phyloP scores from a whole-genome alignment of 208 protist genomes.

The Leishmania major region DNA sequence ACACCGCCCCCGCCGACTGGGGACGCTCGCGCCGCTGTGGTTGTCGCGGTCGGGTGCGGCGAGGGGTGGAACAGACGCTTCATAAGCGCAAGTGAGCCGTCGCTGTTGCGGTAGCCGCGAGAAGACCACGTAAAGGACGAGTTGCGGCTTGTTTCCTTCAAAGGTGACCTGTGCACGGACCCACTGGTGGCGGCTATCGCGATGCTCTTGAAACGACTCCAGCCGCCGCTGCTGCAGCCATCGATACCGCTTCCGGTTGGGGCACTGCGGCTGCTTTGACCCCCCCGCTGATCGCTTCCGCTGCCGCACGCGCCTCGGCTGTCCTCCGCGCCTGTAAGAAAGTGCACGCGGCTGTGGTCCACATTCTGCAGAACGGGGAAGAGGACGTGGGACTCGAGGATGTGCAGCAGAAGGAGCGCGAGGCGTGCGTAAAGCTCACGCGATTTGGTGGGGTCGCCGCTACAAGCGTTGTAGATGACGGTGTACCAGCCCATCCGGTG shows the following conservation, averaged over 20 bases:
- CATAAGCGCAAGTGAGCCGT: constrained; percentile 29
- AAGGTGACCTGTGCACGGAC: not conserved
- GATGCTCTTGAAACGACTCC: constrained; percentile 15
- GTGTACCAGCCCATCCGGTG: constrained; percentile 82
- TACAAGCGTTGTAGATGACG: constrained; percentile 70
- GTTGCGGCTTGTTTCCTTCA: constrained; percentile 16
- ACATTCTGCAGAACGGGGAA: constrained; percentile 51
- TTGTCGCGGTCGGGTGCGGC: not conserved
- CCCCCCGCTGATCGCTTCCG: not conserved
- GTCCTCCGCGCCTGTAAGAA: constrained; percentile 27
- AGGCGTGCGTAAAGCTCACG: constrained; percentile 62
- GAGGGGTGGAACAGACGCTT: constrained; percentile 20
- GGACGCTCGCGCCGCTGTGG: not conserved
- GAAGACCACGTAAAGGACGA: constrained; percentile 10
- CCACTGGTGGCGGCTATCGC: not conserved
- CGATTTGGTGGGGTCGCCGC: constrained; percentile 50
- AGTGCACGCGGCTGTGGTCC: constrained; percentile 28
- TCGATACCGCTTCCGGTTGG: not conserved
- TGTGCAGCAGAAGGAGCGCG: constrained; percentile 47
- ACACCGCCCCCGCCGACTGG: not conserved
- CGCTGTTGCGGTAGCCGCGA: constrained; percentile 1
- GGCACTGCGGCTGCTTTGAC: constrained; percentile 5
- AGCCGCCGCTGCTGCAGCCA: constrained; percentile 11
- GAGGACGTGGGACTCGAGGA: constrained; percentile 65
- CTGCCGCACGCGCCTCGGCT: not conserved